Conservation (phyloP, 2,329 filamentous ascomycete species). For the Diplodia mutila region DNA sequence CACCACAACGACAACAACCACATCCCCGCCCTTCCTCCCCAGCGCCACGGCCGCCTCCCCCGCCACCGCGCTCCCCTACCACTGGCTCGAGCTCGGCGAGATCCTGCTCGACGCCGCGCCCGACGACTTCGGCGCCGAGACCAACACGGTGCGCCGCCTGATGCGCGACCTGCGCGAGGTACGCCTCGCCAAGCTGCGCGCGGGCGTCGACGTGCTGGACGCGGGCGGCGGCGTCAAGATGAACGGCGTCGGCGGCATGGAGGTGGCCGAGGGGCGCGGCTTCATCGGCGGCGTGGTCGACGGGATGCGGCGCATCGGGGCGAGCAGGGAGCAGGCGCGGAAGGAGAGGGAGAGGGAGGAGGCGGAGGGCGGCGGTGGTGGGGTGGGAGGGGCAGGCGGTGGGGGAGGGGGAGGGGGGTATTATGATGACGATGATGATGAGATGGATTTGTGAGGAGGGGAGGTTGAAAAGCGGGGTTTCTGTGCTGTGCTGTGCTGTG, state of each 20-base stretch:
- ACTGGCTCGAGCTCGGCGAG: conserved; percentile 92
- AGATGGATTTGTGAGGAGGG: conserved; percentile 54
- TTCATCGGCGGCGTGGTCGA: conserved; percentile 88
- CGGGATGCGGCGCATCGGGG: conserved; percentile 78
- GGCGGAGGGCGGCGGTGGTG: conserved; percentile 56
- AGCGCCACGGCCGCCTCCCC: conserved; percentile 73
- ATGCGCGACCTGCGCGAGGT: conserved; percentile 85
- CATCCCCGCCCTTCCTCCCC: conserved; percentile 74
- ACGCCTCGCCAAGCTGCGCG: conserved; percentile 83
- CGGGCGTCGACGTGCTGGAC: conserved; percentile 72
- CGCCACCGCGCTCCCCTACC: conserved; percentile 78
- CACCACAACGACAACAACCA: conserved; percentile 36
- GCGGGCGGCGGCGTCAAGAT: conserved; percentile 72
- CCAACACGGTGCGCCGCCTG: conserved; percentile 71
- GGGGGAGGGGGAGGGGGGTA: not conserved
- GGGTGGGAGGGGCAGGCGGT: conserved; percentile 46
- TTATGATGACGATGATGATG: conserved; percentile 46
- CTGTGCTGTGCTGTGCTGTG: not conserved
- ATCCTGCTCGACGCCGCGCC: conserved; percentile 81
- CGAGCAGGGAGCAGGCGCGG: conserved; percentile 75
- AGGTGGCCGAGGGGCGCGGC: conserved; percentile 81
- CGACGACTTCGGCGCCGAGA: conserved; percentile 74
- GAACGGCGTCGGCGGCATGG: conserved; percentile 88
- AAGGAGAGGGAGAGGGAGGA: conserved; percentile 77
- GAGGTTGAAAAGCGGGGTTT: not conserved